phyloP scores from a whole-genome alignment of 805 yeast genomes.

The Jamesozyma spencerorum region DNA sequence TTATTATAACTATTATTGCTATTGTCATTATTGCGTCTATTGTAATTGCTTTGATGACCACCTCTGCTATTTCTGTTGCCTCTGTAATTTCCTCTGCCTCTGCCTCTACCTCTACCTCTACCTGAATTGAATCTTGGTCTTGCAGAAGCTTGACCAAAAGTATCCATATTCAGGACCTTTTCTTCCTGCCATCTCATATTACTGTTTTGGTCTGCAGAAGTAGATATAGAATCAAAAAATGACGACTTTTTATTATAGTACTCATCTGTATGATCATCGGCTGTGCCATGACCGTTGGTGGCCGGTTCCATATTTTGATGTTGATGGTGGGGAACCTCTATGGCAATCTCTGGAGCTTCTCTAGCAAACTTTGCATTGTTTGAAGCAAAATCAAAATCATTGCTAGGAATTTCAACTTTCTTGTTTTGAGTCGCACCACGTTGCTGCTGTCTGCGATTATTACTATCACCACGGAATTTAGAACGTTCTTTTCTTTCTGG shows the following conservation, averaged over 20 bases:
- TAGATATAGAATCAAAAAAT: slow-evolving; percentile 79
- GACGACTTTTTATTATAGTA: slow-evolving; percentile 75
- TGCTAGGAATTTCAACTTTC: slow-evolving; percentile 36
- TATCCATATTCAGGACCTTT: slow-evolving; percentile 63
- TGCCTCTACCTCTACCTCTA: slow-evolving; percentile 28
- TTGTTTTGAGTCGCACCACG: slow-evolving; percentile 6
- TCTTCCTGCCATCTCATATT: slow-evolving; percentile 64
- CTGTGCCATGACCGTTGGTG: neutral
- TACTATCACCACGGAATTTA: slow-evolving; percentile 1
- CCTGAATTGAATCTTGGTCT: slow-evolving; percentile 32
- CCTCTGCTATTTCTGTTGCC: slow-evolving; percentile 9
- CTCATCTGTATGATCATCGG: slow-evolving; percentile 13
- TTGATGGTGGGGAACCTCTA: slow-evolving; percentile 14
- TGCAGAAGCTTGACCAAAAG: slow-evolving; percentile 67
- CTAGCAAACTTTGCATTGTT: slow-evolving; percentile 64
- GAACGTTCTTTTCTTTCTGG: neutral
- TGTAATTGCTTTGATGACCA: slow-evolving; percentile 6
- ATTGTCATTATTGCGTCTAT: slow-evolving; percentile 10
- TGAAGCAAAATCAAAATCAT: slow-evolving; percentile 67
- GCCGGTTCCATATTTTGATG: slow-evolving; percentile 8
- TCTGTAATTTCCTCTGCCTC: slow-evolving; percentile 16
- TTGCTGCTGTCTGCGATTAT: slow-evolving; percentile 3
- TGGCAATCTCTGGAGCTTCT: slow-evolving; percentile 34
- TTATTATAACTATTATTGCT: slow-evolving; percentile 5
- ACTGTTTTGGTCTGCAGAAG: slow-evolving; percentile 44